Conservation (phyloP, 305 asterid species). For the Caryopteris hybrid region DNA sequence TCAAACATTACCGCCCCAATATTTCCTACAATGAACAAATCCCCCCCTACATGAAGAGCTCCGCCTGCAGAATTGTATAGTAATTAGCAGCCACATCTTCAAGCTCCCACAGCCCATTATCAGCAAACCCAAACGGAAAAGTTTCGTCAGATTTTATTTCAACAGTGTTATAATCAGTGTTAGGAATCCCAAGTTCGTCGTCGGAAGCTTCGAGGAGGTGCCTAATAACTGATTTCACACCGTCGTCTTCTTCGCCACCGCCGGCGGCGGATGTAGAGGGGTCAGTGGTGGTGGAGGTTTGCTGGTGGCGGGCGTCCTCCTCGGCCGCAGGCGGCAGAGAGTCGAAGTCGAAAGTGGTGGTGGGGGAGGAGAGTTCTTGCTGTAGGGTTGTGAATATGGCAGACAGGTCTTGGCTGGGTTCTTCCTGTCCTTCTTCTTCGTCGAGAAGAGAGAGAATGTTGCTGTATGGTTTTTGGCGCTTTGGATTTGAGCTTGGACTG, state of each 20-base stretch:
- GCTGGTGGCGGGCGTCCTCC: conserved; percentile 11
- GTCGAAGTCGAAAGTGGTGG: conserved; percentile 17
- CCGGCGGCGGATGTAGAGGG: not conserved
- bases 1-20: conserved; percentile 16
- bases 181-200: conserved; percentile 84
- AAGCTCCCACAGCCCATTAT: conserved; percentile 65
- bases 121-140: conserved; percentile 26
- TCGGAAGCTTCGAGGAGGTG: conserved; percentile 87
- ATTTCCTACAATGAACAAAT: conserved; percentile 17
- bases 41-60: conserved; percentile 57
- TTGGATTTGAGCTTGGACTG: conserved; percentile 19
- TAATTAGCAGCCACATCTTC: conserved; percentile 71
- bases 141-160: conserved; percentile 22
- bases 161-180: conserved; percentile 17
- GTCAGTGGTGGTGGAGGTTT: not conserved
- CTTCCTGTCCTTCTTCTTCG: conserved; percentile 28
- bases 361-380: conserved; percentile 43
- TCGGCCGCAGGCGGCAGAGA: conserved; percentile 10
- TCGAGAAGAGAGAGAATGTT: conserved; percentile 49
- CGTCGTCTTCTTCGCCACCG: conserved; percentile 33
- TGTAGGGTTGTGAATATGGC: conserved; percentile 47
- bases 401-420: conserved; percentile 30
- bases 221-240: conserved; percentile 44
- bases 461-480: conserved; percentile 42
- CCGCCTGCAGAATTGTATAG: conserved; percentile 50